Conservation (phyloP, 2,329 filamentous ascomycete genomes). For the Epichloe brachyelytri region DNA sequence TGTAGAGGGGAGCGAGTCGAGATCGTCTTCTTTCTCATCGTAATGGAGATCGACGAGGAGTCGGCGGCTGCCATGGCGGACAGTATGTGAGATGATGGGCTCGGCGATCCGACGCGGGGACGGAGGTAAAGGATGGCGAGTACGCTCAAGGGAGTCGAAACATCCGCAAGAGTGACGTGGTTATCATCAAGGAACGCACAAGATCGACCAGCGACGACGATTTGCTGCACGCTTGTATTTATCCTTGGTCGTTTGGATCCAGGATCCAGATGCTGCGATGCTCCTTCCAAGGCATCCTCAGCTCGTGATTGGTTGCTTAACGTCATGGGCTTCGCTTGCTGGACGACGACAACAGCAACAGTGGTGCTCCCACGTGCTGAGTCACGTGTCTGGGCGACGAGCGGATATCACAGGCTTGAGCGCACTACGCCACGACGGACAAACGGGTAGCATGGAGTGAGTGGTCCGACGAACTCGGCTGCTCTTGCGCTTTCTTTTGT, state of each 20-base stretch:
- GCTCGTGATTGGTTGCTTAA: not conserved
- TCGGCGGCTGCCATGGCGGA: conserved; percentile 24
- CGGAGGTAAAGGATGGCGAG: not conserved
- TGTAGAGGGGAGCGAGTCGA: conserved; percentile 50
- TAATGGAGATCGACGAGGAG: conserved; percentile 39
- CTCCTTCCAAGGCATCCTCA: not conserved
- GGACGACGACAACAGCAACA: not conserved
- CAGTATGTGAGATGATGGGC: not conserved
- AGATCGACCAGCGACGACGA: not conserved
- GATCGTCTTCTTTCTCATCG: conserved; percentile 39
- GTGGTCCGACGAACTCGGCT: not conserved
- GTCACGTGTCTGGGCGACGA: not conserved
- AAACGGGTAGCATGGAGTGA: not conserved
- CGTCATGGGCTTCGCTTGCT: not conserved
- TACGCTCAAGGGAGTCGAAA: not conserved
- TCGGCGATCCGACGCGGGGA: not conserved
- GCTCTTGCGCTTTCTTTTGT: not conserved
- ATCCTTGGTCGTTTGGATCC: not conserved
- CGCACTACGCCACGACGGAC: not conserved
- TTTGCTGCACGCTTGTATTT: not conserved
- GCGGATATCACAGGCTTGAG: not conserved
- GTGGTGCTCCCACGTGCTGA: not conserved
- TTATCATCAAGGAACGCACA: not conserved
- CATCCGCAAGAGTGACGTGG: not conserved
- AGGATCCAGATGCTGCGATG: not conserved